Evolutionary conservation across 2,329 filamentous ascomycete genomes (phyloP).

Genomic region (Cadophora malorum): DNA sequence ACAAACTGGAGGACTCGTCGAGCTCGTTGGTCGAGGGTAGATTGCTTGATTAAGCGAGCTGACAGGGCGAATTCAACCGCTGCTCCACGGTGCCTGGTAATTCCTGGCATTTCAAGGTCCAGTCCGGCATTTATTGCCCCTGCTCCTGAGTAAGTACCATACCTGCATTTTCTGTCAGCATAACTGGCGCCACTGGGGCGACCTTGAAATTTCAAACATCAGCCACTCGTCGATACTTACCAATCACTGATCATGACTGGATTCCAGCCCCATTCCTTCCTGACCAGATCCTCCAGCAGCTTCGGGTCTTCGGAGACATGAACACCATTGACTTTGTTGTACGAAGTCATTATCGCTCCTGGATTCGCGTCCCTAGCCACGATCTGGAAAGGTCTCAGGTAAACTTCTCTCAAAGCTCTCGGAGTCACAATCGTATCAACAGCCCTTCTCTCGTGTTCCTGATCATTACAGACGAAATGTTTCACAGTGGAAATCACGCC

Average conservation of each 20-base stretch:
- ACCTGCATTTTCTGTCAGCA: slow-evolving; percentile 40
- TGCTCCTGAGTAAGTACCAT: slow-evolving; percentile 39
- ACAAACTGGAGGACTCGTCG: slow-evolving; percentile 36
- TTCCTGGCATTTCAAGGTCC: slow-evolving; percentile 51
- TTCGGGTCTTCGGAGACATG: slow-evolving; percentile 61
- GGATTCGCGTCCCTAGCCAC: slow-evolving; percentile 58
- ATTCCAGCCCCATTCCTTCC: slow-evolving; percentile 63
- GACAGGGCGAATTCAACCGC: slow-evolving; percentile 35
- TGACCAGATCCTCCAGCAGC: slow-evolving; percentile 57
- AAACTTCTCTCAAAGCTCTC: slow-evolving; percentile 64
- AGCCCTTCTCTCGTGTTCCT: slow-evolving; percentile 63
- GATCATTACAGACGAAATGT: slow-evolving; percentile 68
- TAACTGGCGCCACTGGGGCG: slow-evolving; percentile 5
- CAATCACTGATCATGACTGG: slow-evolving; percentile 66
- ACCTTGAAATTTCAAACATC: slow-evolving; percentile 14
- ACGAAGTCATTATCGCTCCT: slow-evolving; percentile 63
- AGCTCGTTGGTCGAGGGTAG: slow-evolving; percentile 35
- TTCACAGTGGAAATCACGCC: slow-evolving; percentile 64
- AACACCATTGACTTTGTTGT: slow-evolving; percentile 64
- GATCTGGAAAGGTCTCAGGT: slow-evolving; percentile 63
- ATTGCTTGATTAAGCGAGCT: slow-evolving; percentile 34
- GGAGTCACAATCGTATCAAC: slow-evolving; percentile 62
- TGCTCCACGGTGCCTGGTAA: slow-evolving; percentile 35
- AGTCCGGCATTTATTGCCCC: slow-evolving; percentile 44
- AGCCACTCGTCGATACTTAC: slow-evolving; percentile 44